Base-by-base conservation (phyloP, 2,329 filamentous ascomycete genomes). In the Rugonectria rugulosa region DNA sequence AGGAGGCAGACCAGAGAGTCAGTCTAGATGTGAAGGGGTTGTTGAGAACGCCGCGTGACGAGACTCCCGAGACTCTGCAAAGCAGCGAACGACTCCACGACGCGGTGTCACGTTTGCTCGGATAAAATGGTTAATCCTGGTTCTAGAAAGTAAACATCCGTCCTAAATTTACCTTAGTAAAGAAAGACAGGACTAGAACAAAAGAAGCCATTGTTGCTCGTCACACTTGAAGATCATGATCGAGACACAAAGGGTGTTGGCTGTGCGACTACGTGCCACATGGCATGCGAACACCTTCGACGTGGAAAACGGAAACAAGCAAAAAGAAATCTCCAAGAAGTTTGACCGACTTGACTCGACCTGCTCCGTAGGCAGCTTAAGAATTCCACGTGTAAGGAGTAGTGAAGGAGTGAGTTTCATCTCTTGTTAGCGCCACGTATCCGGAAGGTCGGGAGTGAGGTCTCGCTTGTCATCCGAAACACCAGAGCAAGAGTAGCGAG, bases 241-340 rank as follows among this genome's bases (percentile, higher is more conserved):
- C 12, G 24, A 31, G 15, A 43, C 27, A 45, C 26, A 34, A 24
- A n/a, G 15, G 34, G 34, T 38, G 27, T 19, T 32, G 32, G n/a
- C 23, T 9, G 44, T 26, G 24, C 44, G 24, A 44, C 52, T 24
- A 49, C 52, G 38, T 36, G 52, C 52, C 52, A 48, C 44, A 54
- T 48, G 51, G 51, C 37, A 23, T 11, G 9, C 31, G 17, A 38
- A 47, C n/a, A n/a, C 14, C 21, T 12, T 14, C 45, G 24, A 20
- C 19, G 10, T 9, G 17, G n/a, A n/a, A 14, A 38, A 11, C 19
- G 9, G 9, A 38, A 21, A 23, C 9, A 38, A 38, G 11, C 24
- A 27, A 27, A 27, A 7, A 27, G n/a, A n/a, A n/a, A n/a, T n/a
- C n/a, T n/a, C n/a, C n/a, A n/a, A n/a, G n/a, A n/a, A n/a, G n/a